A percentile compares a stretch with the other conserved stretches of the same genome.
Conservation (phyloP, 78 protist genomes). For the Salpingoeca rosetta region DNA sequence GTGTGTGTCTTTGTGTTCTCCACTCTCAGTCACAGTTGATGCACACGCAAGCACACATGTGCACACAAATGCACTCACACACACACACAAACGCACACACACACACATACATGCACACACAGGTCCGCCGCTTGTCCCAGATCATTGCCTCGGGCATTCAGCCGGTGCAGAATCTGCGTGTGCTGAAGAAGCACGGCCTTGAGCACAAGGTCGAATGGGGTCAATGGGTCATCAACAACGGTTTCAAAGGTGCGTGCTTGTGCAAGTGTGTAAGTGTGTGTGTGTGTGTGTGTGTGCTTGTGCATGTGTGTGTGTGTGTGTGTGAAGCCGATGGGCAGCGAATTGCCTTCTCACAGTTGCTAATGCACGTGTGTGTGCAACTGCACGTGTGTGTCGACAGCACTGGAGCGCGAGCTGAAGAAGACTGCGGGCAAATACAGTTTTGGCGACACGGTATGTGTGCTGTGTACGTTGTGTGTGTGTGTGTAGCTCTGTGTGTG, state of each 20-base stretch:
- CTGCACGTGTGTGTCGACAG: too few relatives aligned
- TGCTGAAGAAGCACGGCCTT: constrained; percentile 9
- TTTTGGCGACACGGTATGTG: constrained; percentile 20
- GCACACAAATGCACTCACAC: too few relatives aligned
- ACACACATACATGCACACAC: too few relatives aligned
- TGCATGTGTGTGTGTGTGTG: background rate
- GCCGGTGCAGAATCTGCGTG: constrained; percentile 57
- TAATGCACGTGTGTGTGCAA: background rate
- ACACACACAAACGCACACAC: too few relatives aligned
- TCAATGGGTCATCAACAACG: constrained; percentile 22
- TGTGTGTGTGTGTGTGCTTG: background rate
- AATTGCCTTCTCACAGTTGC: background rate
- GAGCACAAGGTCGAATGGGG: constrained; percentile 52
- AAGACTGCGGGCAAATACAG: constrained; percentile 25
- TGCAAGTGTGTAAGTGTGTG: background rate
- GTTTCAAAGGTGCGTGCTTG: constrained; percentile 27
- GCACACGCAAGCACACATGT: too few relatives aligned
- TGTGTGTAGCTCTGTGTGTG: too few relatives aligned
- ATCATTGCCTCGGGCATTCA: constrained; percentile 54
- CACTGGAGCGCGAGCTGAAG: background rate
- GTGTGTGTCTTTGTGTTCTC: background rate
- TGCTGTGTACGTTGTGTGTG: background rate
- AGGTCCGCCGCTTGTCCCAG: constrained; percentile 24
- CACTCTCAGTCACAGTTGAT: background rate
- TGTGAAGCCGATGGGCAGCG: background rate